These are phyloP conservation scores for Papiliotrema fonsecae DNA, from an alignment of 1,284 basidiomycete genomes.

Conservation along the genomic window DNA sequence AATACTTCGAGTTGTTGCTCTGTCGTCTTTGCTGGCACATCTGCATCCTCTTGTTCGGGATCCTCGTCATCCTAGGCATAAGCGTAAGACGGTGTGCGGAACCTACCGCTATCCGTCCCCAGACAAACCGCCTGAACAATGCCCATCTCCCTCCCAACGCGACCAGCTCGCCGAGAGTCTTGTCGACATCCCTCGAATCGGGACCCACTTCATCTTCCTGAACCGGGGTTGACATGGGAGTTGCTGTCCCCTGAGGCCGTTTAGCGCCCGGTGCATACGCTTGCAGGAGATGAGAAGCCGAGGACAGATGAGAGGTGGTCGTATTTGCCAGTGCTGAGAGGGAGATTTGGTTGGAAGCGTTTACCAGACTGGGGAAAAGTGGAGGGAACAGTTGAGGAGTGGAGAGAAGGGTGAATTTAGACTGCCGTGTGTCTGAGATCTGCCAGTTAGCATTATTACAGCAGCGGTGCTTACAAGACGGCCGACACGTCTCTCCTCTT, in stretches of 20 bases:
- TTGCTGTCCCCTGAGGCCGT: constrained; percentile 16
- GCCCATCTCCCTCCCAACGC: constrained; percentile 89
- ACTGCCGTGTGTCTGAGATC: constrained; percentile 47
- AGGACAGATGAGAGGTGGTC: constrained; percentile 42
- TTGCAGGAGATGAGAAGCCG: constrained; percentile 40
- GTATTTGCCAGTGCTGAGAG: constrained; percentile 38
- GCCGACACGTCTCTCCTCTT: constrained; percentile 66
- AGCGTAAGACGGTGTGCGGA: neutral
- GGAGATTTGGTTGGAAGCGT: constrained; percentile 23
- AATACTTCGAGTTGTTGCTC: constrained; percentile 48
- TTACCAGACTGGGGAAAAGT: constrained; percentile 26
- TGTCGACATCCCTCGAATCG: constrained; percentile 87
- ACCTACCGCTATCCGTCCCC: constrained; percentile 61
- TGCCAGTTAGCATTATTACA: constrained; percentile 3
- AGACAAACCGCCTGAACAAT: constrained; percentile 81
- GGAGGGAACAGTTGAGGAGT: constrained; percentile 36
- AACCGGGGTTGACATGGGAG: constrained; percentile 24
- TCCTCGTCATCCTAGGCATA: constrained; percentile 2
- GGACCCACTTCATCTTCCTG: constrained; percentile 61
- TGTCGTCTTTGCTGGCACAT: neutral
- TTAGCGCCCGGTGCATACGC: constrained; percentile 40
- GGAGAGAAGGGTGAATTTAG: constrained; percentile 37
- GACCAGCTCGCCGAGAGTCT: constrained; percentile 75
- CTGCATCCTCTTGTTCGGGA: neutral
- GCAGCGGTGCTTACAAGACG: constrained; percentile 27